Evolutionary conservation across 108 stramenopile species (phyloP), one percentile per base, ranked within the genome.

Genomic region (Cyclotella choctawhatcheeana): DNA sequence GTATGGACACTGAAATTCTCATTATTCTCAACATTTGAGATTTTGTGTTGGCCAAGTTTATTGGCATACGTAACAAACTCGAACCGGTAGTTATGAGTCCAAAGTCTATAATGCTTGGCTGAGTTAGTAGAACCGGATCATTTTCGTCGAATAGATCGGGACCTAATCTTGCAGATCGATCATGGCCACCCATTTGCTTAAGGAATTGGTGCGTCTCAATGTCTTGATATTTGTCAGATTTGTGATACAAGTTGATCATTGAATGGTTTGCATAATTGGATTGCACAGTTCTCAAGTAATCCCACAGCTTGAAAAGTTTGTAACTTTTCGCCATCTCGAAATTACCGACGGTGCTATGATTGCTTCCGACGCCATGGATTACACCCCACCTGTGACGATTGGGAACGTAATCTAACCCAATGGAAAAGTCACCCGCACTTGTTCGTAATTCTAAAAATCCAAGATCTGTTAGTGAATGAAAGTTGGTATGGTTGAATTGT

Each of bases 401-500:
- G 61, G 78, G 78, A 34, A 79, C 68, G 52, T 73, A 79, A 59
- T 86, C 80, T 50, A 89, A 66, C 14, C 62, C 79, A 64, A 85
- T 83, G 25, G 81, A 75, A 44, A 89, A 73, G 17, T 72, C 70
- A 22, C 77, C 82, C 17, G 53, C 66, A 53, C 74, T 81, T 30
- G 85, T 85, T 64, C 71, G 63, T n/a, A 89, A 62, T 22, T 82
- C 56, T 35, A 87, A 56, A 70, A 84, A 87, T 43, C 86, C 86
- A 25, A 89, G 45, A 34, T 82, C 82, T 37, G 45, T 58, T 24
- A 29, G 47, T 71, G 74, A 33, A 47, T 24, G 27, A 76, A 69
- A 72, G 82, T 50, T 76, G 84, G 52, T n/a, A n/a, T n/a, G n/a
- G n/a, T n/a, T n/a, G n/a, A n/a, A n/a, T n/a, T n/a, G n/a, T n/a